Evolutionary conservation across 1,284 basidiomycete species (phyloP), one percentile per base, ranked within the genome.

Genomic region (Inonotus hispidus): DNA sequence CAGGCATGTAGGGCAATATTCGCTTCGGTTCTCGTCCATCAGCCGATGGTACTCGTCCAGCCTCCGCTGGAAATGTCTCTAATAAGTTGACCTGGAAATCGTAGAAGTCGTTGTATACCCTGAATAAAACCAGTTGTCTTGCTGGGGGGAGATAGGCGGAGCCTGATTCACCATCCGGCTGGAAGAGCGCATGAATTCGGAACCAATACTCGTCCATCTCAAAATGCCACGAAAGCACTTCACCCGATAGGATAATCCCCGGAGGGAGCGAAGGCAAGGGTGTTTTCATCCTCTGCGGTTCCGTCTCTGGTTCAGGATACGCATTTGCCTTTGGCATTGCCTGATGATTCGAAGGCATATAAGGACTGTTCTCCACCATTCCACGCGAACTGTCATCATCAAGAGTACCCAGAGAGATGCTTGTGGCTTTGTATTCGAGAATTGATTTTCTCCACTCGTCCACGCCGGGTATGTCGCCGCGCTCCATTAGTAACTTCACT

Each of bases 181-280:
- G 88, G 74, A 89, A 98, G 52, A 88, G 76, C 50, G 92, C 95
- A 70, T 96, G 87, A 55, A 98, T 83, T 41, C 95, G 87, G 83
- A 98, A 99, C 95, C 96, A 98, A 74, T 95, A 98, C 69, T 96
- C 92, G 14, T 93, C 88, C 78, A 91, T 91, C 73, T 99, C 97
- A 71, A 85, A 90, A 75, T 99, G 97, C 79, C 97, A 98, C 11
- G 94, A 95, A 61, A 95, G 92, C 56, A 99, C 93, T 62, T 89
- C 86, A n/a, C 94, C 93, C 27, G 87, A 84, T 5, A 93, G 82
- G 65, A 98, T 83, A 56, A 95, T 84, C 45, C 96, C 95, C 88
- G 90, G 7, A 93, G 78, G 45, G 77, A 71, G 55, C 79, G 75
- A n/a, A 76, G 75, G 7, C 72, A 71, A 43, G 72, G 71, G 52